phyloP scores from a whole-genome alignment of 2,329 filamentous ascomycete species.

The Fusarium tricinctum region DNA sequence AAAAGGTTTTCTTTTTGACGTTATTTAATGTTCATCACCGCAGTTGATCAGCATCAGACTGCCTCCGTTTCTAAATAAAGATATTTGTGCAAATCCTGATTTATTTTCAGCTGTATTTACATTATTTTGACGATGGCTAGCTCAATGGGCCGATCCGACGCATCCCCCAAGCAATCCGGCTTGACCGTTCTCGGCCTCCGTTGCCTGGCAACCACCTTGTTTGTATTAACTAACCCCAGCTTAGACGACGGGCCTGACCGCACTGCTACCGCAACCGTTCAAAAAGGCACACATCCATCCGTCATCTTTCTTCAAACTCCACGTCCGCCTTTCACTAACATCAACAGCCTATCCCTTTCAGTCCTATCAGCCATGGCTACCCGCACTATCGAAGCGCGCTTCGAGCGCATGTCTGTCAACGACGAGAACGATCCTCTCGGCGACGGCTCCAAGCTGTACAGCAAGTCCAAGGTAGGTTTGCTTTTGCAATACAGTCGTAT shows the following conservation, averaged over 20 bases:
- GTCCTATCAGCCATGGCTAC: conserved; percentile 71
- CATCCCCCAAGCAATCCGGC: conserved; percentile 12
- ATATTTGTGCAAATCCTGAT: conserved; percentile 1
- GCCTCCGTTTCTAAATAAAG: not conserved
- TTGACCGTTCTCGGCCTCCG: conserved; percentile 4
- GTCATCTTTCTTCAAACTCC: conserved; percentile 28
- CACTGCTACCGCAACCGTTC: conserved; percentile 30
- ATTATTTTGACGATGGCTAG: not conserved
- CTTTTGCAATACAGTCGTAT: not conserved
- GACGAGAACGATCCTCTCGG: conserved; percentile 82
- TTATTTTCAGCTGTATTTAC: not conserved
- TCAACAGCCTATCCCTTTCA: conserved; percentile 24
- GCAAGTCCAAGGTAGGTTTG: conserved; percentile 80
- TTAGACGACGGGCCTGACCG: conserved; percentile 21
- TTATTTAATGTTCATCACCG: not conserved
- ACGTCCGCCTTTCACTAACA: conserved; percentile 43
- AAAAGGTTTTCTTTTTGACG: not conserved
- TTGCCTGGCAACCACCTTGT: conserved; percentile 36
- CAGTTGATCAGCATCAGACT: not conserved
- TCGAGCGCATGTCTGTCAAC: conserved; percentile 90
- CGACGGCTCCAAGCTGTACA: conserved; percentile 67
- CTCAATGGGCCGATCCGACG: conserved; percentile 14
- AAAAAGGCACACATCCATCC: conserved; percentile 28
- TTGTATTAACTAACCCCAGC: conserved; percentile 32
- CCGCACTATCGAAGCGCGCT: conserved; percentile 84